Evolutionary conservation across 129 eudicot genomes (phyloP).

Genomic region (Centrapalus pauciflorus): DNA sequence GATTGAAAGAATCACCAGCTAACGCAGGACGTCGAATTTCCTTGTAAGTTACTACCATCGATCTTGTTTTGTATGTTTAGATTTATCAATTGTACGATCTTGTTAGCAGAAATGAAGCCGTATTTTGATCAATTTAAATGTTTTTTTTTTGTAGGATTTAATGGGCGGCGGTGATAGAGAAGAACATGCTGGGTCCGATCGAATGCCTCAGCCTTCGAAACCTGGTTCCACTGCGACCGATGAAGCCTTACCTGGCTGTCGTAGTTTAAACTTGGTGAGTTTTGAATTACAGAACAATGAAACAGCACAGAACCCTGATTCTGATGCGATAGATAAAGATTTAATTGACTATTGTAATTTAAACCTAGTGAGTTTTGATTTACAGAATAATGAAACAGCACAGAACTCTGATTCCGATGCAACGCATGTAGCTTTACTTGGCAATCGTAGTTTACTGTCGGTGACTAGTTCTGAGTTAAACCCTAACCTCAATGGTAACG

Average conservation of each 20-base stretch:
- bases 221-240: slow-evolving; percentile 24
- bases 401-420: too few species aligned
- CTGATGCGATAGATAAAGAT: too few species aligned
- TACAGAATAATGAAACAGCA: too few species aligned
- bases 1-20: neutral
- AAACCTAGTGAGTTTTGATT: too few species aligned
- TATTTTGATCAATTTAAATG: neutral
- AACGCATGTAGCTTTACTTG: too few species aligned
- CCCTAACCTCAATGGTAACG: too few species aligned
- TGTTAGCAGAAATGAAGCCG: neutral
- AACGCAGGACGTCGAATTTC: neutral
- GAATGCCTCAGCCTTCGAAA: slow-evolving; percentile 37
- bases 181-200: slow-evolving; percentile 43
- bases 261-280: slow-evolving; percentile 22
- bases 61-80: neutral
- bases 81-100: neutral
- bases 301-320: slow-evolving; percentile 18
- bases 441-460: too few species aligned
- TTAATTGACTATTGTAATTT: too few species aligned
- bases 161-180: slow-evolving; percentile 63
- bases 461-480: too few species aligned
- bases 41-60: neutral
- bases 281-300: slow-evolving; percentile 31
- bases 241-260: slow-evolving; percentile 1
- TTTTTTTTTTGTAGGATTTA: neutral